phyloP scores from a whole-genome alignment of 805 yeast genomes.

The Nakazawaea ishiwadae region DNA sequence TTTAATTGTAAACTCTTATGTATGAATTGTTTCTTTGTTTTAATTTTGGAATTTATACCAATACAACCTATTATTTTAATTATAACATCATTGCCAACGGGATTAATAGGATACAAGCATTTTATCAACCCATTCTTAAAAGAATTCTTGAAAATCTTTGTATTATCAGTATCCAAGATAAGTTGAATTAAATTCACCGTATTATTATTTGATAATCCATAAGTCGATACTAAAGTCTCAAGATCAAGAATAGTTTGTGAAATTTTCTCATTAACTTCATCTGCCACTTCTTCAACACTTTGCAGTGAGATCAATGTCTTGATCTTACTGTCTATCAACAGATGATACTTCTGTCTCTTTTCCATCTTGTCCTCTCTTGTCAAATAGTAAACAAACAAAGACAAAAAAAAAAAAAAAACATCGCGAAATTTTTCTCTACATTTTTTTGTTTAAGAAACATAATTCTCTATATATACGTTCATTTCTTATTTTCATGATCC shows the following conservation, averaged over 20 bases:
- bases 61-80: conserved; percentile 5
- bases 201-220: conserved; percentile 7
- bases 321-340: neutral
- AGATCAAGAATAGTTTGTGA: neutral
- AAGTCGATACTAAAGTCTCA: conserved; percentile 3
- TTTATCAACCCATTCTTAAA: conserved; percentile 1
- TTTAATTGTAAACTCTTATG: conserved; percentile 8
- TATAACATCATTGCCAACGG: conserved; percentile 3
- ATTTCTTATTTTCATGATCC: conserved; percentile 3
- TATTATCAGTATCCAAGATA: neutral
- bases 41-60: conserved; percentile 2
- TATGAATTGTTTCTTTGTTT: neutral
- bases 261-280: neutral
- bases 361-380: neutral
- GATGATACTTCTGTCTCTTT: neutral
- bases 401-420: neutral
- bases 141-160: neutral
- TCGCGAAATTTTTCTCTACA: no score
- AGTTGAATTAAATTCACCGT: neutral
- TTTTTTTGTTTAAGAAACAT: no score
- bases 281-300: neutral
- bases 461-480: no score
- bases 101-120: conserved; percentile 5
- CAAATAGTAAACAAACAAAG: neutral
- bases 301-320: neutral